Conservation (phyloP, 495 filamentous ascomycete species). For the Aspergillus ellipticus region DNA sequence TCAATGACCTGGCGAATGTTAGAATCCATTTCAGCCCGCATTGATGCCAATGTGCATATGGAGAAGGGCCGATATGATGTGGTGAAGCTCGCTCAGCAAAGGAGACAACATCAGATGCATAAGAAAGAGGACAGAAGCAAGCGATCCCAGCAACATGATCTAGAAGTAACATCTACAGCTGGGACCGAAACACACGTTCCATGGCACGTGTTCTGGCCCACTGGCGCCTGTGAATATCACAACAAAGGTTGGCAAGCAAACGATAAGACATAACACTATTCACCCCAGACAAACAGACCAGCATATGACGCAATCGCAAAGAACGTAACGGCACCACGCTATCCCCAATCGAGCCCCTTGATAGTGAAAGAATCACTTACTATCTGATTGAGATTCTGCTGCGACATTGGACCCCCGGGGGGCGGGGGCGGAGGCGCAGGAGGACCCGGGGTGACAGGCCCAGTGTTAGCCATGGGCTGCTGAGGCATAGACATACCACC, state of each 20-base stretch:
- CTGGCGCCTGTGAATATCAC: not conserved
- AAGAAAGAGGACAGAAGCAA: not conserved
- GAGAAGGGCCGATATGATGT: not conserved
- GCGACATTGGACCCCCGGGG: slow-evolving; percentile 55
- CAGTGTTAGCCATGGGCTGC: slow-evolving; percentile 37
- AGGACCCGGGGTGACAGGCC: slow-evolving; percentile 38
- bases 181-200: not conserved
- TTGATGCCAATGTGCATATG: not conserved
- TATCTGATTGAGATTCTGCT: slow-evolving; percentile 93
- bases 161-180: not conserved
- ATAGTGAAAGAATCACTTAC: slow-evolving; percentile 53
- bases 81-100: not conserved
- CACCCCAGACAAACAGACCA: not conserved
- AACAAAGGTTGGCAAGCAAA: not conserved
- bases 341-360: not conserved
- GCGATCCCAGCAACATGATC: not conserved
- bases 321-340: not conserved
- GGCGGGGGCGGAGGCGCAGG: slow-evolving; percentile 36
- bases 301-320: not conserved
- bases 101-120: not conserved
- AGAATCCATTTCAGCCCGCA: not conserved
- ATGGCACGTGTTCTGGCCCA: not conserved
- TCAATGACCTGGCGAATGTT: slow-evolving; percentile 71
- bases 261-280: not conserved
- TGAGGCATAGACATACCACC: slow-evolving; percentile 51